These are phyloP conservation scores for Didymella pinodella DNA, from an alignment of 2,329 filamentous ascomycete genomes.

Conservation along the genomic window DNA sequence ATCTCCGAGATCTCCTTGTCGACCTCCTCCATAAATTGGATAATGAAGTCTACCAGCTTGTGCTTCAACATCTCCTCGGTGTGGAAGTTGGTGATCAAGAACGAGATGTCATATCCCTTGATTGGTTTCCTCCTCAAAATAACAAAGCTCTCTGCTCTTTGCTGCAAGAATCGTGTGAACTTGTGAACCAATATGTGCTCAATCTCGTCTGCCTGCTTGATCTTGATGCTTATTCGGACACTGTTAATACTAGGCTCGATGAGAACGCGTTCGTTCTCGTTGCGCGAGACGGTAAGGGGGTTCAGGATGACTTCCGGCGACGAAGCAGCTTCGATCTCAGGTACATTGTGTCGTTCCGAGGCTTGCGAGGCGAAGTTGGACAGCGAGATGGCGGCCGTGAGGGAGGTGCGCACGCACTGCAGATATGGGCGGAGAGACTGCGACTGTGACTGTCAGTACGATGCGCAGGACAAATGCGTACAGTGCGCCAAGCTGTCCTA, in stretches of 20 bases:
- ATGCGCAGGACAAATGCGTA: neutral
- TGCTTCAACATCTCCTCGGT: conserved; percentile 99
- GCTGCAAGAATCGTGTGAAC: conserved; percentile 95
- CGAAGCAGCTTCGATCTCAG: conserved; percentile 91
- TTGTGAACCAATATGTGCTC: conserved; percentile 98
- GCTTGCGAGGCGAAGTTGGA: conserved; percentile 98
- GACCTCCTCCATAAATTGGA: conserved; percentile 99
- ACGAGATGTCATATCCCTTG: conserved; percentile 98
- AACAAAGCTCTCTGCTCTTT: conserved; percentile 96
- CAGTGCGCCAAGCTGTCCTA: conserved; percentile 21
- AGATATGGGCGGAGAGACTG: conserved; percentile 97
- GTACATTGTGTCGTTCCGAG: conserved; percentile 96
- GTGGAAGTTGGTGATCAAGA: conserved; percentile 98
- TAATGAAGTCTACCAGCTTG: conserved; percentile 98
- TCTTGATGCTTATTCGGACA: conserved; percentile 95
- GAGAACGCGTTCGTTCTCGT: conserved; percentile 95
- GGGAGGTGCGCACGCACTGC: conserved; percentile 91
- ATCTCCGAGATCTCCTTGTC: conserved; percentile 99
- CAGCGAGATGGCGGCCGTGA: conserved; percentile 90
- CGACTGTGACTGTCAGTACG: conserved; percentile 65
- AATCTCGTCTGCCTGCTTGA: conserved; percentile 99
- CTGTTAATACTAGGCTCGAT: conserved; percentile 98
- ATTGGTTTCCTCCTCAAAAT: conserved; percentile 94
- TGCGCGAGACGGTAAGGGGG: conserved; percentile 87
- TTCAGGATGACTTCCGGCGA: conserved; percentile 95